A percentile compares a stretch with the other conserved stretches of the same genome.
These are phyloP conservation scores for Ceratobasidium sp. DNA, from an alignment of 1,284 basidiomycete genomes.

Conservation along the genomic window DNA sequence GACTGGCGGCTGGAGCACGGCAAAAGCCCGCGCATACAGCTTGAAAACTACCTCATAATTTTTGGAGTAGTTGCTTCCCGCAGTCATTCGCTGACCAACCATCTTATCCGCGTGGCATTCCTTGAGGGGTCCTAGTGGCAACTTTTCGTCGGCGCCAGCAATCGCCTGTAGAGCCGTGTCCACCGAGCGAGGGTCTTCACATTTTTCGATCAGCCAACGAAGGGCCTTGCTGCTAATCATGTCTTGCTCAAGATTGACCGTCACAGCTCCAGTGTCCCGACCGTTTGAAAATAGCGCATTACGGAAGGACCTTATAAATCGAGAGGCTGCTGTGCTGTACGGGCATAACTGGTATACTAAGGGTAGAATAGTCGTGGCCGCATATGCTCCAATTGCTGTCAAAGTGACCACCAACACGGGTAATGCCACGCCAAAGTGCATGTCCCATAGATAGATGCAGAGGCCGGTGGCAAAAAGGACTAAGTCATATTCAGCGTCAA, in stretches of 20 bases:
- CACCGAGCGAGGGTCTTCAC: not conserved
- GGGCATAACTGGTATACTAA: constrained; percentile 1
- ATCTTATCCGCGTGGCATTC: not conserved
- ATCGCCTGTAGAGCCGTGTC: constrained; percentile 9
- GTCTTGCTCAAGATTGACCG: not conserved
- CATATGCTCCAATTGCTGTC: not conserved
- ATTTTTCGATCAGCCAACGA: not conserved
- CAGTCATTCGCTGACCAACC: not conserved
- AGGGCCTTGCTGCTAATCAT: not conserved
- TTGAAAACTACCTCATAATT: not conserved
- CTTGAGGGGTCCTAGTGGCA: not conserved
- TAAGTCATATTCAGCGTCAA: too few relatives aligned
- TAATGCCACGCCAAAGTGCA: not conserved
- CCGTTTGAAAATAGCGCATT: too few relatives aligned
- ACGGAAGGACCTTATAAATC: too few relatives aligned
- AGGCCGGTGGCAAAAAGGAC: constrained; percentile 18
- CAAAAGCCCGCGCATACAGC: not conserved
- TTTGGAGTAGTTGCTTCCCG: not conserved
- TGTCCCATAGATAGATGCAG: not conserved
- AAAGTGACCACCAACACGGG: not conserved
- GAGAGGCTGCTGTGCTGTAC: constrained; percentile 2
- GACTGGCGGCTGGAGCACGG: not conserved
- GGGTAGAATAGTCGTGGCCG: not conserved
- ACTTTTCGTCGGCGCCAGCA: not conserved
- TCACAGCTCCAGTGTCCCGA: too few relatives aligned